phyloP scores from a whole-genome alignment of 768 basidiomycete genomes.

The Boletus sp. region DNA sequence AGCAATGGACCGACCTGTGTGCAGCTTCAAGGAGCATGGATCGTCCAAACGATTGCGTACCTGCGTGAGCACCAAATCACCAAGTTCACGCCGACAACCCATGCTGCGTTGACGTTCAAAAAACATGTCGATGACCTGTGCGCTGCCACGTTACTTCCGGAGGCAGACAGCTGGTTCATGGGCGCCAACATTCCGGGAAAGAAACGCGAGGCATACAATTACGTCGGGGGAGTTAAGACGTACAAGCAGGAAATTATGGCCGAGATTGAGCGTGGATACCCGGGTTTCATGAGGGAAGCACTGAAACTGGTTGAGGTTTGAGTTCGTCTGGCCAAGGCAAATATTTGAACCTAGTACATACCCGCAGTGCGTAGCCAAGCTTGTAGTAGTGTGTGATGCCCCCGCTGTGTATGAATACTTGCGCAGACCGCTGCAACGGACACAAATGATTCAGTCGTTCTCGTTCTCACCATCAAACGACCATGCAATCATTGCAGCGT shows the following conservation, averaged over 20 bases:
- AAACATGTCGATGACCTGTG: slow-evolving; percentile 3
- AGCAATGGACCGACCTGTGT: slow-evolving; percentile 8
- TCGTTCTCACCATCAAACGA: neutral
- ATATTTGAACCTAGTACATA: too few species aligned
- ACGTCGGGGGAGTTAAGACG: neutral
- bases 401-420: too few species aligned
- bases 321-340: too few species aligned
- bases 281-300: slow-evolving; percentile 6
- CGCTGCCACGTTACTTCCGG: neutral
- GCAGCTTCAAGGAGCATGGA: slow-evolving; percentile 5
- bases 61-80: slow-evolving; percentile 10
- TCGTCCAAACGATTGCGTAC: slow-evolving; percentile 8
- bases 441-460: too few species aligned
- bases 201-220: slow-evolving; percentile 9
- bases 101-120: slow-evolving; percentile 9
- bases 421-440: too few species aligned
- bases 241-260: slow-evolving; percentile 3
- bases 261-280: slow-evolving; percentile 11
- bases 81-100: slow-evolving; percentile 10
- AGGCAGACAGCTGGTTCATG: slow-evolving; percentile 3
- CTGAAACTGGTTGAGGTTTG: neutral
- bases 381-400: too few species aligned
- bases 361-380: too few species aligned
- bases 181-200: slow-evolving; percentile 11
- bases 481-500: slow-evolving; percentile 60